Base-by-base conservation (phyloP, 371 early-diverging fungal genomes). In the Enterocytospora artemiae region DNA sequence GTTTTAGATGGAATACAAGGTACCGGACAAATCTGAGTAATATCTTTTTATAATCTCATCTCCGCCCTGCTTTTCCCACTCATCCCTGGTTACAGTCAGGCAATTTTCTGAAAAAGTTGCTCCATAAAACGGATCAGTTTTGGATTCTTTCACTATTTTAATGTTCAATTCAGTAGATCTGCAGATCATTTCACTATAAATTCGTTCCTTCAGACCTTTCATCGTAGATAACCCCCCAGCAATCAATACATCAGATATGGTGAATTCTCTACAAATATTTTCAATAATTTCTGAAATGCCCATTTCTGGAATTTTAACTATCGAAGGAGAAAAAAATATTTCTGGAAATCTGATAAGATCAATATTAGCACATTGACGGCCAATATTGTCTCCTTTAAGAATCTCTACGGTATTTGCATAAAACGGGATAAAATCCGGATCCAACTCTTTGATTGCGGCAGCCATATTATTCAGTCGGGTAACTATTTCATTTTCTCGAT, bases 171-270 rank as follows among this genome's bases (percentile, higher is more conserved):
- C 56, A 5, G 41, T 20, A 0, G 58, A 25, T 18, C 36, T 63
- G 25, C 34, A 55, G 20, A 68, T 62, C n/a, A 73, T 41, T 69
- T 75, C 77, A 22, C 44, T 62, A 32, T 56, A 24, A 31, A 79
- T 53, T 53, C 79, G 60, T 52, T 70, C 69, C 39, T 69, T 64
- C 4, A 79, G 32, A 4, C 67, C 71, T 54, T 55, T 24, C 28
- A 79, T 73, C 50, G 62, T 48, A 30, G 71, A 70, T 57, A 79
- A 77, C n/a, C 79, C 79, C 27, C 79, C 79, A 39, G 73, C 72
- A 7, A 79, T 20, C 33, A 79, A 71, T 12, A 77, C 60, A 36
- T 77, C 70, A 36, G 61, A 39, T 27, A 61, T 50, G 24, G 50
- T n/a, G 16, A 63, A 58, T 22, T 60, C 44, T 22, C 22, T 50